Conservation (phyloP, 768 basidiomycete genomes). For the Rhodotorula kratochvilovae region DNA sequence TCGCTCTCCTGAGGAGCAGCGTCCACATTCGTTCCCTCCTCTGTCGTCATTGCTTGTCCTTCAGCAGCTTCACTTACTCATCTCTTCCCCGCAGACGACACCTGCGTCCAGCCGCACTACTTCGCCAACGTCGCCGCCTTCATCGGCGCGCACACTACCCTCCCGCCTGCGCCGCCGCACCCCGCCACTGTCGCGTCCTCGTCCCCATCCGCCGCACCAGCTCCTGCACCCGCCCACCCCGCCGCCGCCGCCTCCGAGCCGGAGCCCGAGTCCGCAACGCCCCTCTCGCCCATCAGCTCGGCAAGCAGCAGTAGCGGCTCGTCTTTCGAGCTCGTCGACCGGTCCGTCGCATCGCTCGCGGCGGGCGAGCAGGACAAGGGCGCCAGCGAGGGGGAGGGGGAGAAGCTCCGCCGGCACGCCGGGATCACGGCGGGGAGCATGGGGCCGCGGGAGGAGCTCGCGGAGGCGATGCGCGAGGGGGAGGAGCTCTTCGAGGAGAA, state of each 20-base stretch:
- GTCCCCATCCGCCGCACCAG: neutral
- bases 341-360: neutral
- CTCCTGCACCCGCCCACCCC: neutral
- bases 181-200: neutral
- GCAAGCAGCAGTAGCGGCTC: neutral
- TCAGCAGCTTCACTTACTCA: neutral
- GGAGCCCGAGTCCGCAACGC: neutral
- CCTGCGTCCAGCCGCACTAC: conserved; percentile 49
- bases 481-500: neutral
- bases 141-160: conserved; percentile 12
- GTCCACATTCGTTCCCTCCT: neutral
- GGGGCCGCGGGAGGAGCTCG: conserved; percentile 11
- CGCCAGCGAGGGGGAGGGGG: neutral
- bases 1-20: no score
- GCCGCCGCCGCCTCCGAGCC: neutral
- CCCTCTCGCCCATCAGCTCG: neutral
- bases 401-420: no score
- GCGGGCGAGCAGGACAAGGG: neutral
- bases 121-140: conserved; percentile 34
- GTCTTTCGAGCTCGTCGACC: conserved; percentile 14
- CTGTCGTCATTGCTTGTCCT: no score
- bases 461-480: neutral
- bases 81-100: conserved; percentile 47
- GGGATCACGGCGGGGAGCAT: conserved; percentile 10
- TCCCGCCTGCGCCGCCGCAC: neutral